Evolutionary conservation across 2,329 filamentous ascomycete genomes (phyloP).

Genomic region (Bisporella sp.): DNA sequence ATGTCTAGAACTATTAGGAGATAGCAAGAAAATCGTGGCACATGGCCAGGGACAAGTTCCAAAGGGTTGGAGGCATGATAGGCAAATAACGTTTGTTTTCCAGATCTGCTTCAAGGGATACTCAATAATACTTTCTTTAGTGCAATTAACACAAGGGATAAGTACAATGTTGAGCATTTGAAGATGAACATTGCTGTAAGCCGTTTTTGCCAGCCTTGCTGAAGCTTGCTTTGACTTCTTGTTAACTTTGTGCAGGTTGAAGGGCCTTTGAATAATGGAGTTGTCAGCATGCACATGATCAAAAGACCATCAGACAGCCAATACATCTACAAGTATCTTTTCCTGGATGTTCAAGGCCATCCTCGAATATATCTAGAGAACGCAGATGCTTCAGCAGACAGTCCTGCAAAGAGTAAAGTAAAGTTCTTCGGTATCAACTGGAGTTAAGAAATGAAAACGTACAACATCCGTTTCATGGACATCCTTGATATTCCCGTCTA

Average conservation of each 20-base stretch:
- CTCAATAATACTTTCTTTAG: conserved; percentile 34
- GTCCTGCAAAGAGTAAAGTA: conserved; percentile 21
- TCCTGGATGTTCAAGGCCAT: conserved; percentile 70
- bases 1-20: conserved; percentile 69
- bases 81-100: conserved; percentile 48
- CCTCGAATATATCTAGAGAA: conserved; percentile 59
- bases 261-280: conserved; percentile 66
- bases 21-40: conserved; percentile 66
- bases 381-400: conserved; percentile 32
- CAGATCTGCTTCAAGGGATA: neutral
- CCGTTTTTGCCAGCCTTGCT: conserved; percentile 1
- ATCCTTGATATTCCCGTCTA: too few species aligned
- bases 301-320: conserved; percentile 59
- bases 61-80: conserved; percentile 37
- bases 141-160: conserved; percentile 62
- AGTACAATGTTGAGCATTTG: conserved; percentile 71
- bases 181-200: conserved; percentile 77
- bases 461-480: too few species aligned
- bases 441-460: conserved; percentile 8
- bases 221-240: too few species aligned
- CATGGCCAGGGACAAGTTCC: conserved; percentile 82
- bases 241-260: conserved; percentile 49
- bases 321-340: conserved; percentile 75
- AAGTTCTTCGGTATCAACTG: conserved; percentile 28
- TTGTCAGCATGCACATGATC: conserved; percentile 72